These are phyloP conservation scores for Vachellia collinsii DNA, from an alignment of 306 rosid genomes.

Conservation along the genomic window DNA sequence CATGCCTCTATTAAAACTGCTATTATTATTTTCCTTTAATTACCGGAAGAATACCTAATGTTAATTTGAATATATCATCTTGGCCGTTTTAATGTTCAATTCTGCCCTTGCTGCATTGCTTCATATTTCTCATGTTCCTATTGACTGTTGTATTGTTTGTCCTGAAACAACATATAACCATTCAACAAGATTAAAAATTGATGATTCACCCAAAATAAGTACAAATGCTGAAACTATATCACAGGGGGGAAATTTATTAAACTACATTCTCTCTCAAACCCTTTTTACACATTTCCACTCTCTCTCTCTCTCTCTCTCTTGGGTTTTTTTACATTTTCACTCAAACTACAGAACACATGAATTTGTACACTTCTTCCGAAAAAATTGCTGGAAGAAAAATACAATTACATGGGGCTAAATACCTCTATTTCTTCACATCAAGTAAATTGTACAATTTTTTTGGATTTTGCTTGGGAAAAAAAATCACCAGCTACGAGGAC, in stretches of 20 bases:
- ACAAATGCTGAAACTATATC: no score
- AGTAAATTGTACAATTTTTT: background rate
- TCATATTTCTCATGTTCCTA: background rate
- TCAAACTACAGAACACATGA: conserved; percentile 8
- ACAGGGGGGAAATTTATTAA: background rate
- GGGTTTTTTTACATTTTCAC: background rate
- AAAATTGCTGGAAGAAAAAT: conserved; percentile 36
- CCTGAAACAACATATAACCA: background rate
- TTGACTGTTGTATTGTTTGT: background rate
- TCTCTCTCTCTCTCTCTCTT: background rate
- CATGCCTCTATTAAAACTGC: no score
- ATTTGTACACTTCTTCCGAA: conserved; percentile 10
- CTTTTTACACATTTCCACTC: background rate
- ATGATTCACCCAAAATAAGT: background rate
- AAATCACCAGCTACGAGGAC: conserved; percentile 38
- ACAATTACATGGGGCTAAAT: background rate
- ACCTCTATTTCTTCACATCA: background rate
- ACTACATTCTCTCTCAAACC: conserved; percentile 7
- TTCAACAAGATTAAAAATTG: background rate
- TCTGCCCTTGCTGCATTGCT: background rate
- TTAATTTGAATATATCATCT: background rate
- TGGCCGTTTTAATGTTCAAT: background rate
- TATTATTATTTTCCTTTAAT: no score
- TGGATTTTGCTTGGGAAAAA: background rate
- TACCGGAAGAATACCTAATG: no score